phyloP scores from a whole-genome alignment of 768 basidiomycete species.

The Amanita fuliginea region DNA sequence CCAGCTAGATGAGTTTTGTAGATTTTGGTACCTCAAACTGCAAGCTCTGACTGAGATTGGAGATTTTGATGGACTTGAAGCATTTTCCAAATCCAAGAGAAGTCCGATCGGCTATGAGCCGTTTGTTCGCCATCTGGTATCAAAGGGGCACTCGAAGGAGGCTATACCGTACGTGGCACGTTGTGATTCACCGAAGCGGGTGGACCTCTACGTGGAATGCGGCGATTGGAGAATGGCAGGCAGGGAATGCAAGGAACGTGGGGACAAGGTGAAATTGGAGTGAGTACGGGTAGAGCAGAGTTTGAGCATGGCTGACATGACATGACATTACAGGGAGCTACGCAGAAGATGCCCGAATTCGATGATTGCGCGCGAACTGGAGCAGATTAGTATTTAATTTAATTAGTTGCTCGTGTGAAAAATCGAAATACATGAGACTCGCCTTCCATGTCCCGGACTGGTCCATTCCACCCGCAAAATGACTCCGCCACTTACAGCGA shows the following conservation, averaged over 20 bases:
- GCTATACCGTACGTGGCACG: slow-evolving; percentile 69
- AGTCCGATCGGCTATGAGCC: slow-evolving; percentile 95
- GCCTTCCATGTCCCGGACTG: slow-evolving; percentile 19
- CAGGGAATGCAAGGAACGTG: slow-evolving; percentile 80
- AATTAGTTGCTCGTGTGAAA: neutral
- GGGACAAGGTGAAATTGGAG: slow-evolving; percentile 79
- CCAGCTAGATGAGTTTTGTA: slow-evolving; percentile 17
- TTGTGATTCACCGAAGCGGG: slow-evolving; percentile 75
- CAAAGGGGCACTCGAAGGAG: slow-evolving; percentile 64
- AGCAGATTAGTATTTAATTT: slow-evolving; percentile 48
- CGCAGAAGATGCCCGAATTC: slow-evolving; percentile 70
- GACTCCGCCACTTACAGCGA: slow-evolving; percentile 81
- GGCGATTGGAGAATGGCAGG: slow-evolving; percentile 87
- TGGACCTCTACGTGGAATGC: slow-evolving; percentile 83
- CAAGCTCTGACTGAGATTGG: slow-evolving; percentile 66
- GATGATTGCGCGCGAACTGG: slow-evolving; percentile 69
- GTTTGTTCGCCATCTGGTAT: slow-evolving; percentile 71
- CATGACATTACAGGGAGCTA: slow-evolving; percentile 43
- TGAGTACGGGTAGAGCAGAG: slow-evolving; percentile 25
- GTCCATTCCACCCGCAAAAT: slow-evolving; percentile 41
- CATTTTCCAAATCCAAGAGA: slow-evolving; percentile 77
- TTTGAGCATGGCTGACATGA: slow-evolving; percentile 1
- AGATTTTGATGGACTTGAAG: slow-evolving; percentile 82
- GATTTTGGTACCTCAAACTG: slow-evolving; percentile 92
- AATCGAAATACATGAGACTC: neutral